Evolutionary conservation across 148 eudicot genomes (phyloP).

Genomic region (Limonium bicolor): DNA sequence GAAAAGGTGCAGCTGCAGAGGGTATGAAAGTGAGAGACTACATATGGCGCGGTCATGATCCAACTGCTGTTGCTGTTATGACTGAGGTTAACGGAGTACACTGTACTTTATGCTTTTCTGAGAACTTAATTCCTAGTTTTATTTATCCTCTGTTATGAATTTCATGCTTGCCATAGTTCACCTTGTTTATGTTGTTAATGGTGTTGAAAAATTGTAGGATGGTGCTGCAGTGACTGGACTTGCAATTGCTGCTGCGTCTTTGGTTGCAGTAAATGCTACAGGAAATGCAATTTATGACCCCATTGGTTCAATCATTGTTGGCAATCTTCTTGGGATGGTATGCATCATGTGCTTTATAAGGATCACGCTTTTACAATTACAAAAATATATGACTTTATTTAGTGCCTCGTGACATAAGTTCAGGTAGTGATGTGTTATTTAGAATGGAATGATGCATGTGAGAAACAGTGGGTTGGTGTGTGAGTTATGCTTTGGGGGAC

Average conservation of each 20-base stretch:
- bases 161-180: not conserved
- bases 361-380: too few relatives aligned
- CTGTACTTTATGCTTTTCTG: not conserved
- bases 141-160: not conserved
- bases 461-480: too few relatives aligned
- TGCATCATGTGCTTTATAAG: constrained; percentile 1
- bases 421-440: too few relatives aligned
- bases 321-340: constrained; percentile 94
- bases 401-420: too few relatives aligned
- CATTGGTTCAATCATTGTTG: constrained; percentile 86
- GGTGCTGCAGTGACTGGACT: constrained; percentile 96
- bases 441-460: too few relatives aligned
- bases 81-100: constrained; percentile 90
- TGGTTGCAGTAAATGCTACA: constrained; percentile 75
- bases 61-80: constrained; percentile 98
- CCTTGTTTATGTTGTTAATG: not conserved
- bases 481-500: too few relatives aligned
- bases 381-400: too few relatives aligned
- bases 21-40: constrained; percentile 91
- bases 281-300: constrained; percentile 95
- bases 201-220: constrained; percentile 80
- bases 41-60: constrained; percentile 99
- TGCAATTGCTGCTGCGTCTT: constrained; percentile 73
- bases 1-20: constrained; percentile 96
- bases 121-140: not conserved